These are phyloP conservation scores for Neofusicoccum kwambonambiense DNA, from an alignment of 2,329 filamentous ascomycete species.

Conservation along the genomic window DNA sequence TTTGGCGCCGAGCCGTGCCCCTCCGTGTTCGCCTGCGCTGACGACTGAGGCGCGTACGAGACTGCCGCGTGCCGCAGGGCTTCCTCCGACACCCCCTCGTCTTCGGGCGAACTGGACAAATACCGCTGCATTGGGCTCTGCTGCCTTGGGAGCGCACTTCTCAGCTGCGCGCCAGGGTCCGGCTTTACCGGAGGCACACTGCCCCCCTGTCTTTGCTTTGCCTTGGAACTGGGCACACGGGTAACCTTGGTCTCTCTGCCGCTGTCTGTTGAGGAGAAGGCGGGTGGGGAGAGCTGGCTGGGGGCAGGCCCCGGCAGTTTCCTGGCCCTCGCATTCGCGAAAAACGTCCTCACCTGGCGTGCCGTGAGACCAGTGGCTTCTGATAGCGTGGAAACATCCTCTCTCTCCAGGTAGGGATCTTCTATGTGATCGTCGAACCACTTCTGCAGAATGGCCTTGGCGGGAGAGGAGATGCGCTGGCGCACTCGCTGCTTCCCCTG, in stretches of 20 bases:
- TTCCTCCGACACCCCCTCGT: constrained; percentile 26
- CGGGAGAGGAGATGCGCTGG: constrained; percentile 21
- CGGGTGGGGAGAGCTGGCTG: not conserved
- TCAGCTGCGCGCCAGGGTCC: not conserved
- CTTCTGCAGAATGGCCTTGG: constrained; percentile 23
- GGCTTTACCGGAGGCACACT: not conserved
- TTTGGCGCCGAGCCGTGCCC: not conserved
- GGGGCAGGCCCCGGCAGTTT: constrained; percentile 16
- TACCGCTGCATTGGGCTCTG: constrained; percentile 25
- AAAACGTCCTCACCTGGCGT: constrained; percentile 26
- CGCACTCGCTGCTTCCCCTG: not conserved
- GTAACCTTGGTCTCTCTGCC: not conserved
- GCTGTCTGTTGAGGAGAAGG: constrained; percentile 1
- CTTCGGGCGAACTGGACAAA: constrained; percentile 27
- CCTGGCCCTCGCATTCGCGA: constrained; percentile 27
- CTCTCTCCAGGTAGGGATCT: constrained; percentile 25
- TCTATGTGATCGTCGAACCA: constrained; percentile 24
- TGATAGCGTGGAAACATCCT: constrained; percentile 22
- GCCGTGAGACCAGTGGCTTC: constrained; percentile 22
- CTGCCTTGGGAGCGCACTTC: constrained; percentile 1
- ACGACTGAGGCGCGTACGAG: not conserved
- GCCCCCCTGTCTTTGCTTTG: not conserved
- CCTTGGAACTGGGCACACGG: not conserved
- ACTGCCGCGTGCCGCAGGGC: constrained; percentile 21
- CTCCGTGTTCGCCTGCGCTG: not conserved